These are phyloP conservation scores for Suhomyces atakaporum DNA, from an alignment of 1,139 yeast genomes.

Conservation along the genomic window DNA sequence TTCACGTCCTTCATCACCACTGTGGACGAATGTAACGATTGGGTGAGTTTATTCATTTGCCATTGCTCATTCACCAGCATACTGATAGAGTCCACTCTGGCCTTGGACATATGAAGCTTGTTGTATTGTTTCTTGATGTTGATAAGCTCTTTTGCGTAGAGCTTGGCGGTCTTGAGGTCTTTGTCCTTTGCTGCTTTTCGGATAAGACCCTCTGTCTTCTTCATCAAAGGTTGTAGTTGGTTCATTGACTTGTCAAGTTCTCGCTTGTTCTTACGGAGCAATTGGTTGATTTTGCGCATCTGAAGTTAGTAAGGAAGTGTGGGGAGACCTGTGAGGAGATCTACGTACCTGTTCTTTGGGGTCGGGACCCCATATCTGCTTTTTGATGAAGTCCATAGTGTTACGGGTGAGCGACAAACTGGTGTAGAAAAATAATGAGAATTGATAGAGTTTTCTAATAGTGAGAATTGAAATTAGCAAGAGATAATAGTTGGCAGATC, in stretches of 20 bases:
- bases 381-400: conserved; percentile 70
- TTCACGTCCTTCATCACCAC: conserved; percentile 89
- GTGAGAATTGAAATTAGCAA: too few relatives aligned
- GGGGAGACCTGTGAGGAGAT: neutral
- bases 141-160: conserved; percentile 82
- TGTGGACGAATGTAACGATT: conserved; percentile 78
- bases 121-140: conserved; percentile 73
- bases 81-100: conserved; percentile 81
- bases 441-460: too few relatives aligned
- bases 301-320: conserved; percentile 35
- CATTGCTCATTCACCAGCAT: conserved; percentile 93
- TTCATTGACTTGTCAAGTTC: conserved; percentile 75
- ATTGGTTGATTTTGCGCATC: conserved; percentile 79
- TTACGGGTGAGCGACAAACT: neutral
- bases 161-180: conserved; percentile 71
- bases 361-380: conserved; percentile 93
- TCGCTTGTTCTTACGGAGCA: conserved; percentile 82
- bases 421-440: too few relatives aligned
- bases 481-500: too few relatives aligned
- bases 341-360: conserved; percentile 78
- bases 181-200: conserved; percentile 75
- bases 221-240: conserved; percentile 64
- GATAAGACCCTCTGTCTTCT: conserved; percentile 76
- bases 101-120: conserved; percentile 75
- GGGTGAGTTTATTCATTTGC: conserved; percentile 79